Conservation (phyloP, 2,329 filamentous ascomycete species). For the Blastomyces parvus region DNA sequence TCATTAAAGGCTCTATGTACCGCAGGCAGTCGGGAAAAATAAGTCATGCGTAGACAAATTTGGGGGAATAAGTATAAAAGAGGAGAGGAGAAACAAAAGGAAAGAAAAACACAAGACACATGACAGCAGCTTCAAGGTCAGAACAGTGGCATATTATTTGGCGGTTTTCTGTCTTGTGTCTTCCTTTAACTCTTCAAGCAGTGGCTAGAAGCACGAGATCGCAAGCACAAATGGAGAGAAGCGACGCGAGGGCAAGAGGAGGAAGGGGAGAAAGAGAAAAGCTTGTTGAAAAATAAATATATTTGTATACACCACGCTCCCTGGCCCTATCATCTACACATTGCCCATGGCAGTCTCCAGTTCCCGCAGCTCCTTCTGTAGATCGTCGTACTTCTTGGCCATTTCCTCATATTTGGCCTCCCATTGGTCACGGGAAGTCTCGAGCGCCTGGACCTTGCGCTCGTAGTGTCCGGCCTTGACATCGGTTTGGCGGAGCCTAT, state of each 20-base stretch:
- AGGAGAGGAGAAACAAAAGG: no score
- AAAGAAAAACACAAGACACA: not conserved
- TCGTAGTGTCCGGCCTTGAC: slow-evolving; percentile 99
- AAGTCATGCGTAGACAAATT: not conserved
- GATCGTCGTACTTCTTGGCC: slow-evolving; percentile 71
- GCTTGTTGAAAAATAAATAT: not conserved
- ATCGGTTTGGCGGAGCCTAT: slow-evolving; percentile 97
- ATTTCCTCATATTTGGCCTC: slow-evolving; percentile 98
- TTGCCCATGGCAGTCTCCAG: slow-evolving; percentile 88
- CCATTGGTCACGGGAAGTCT: slow-evolving; percentile 86
- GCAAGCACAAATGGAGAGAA: not conserved
- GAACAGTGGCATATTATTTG: not conserved
- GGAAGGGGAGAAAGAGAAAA: not conserved
- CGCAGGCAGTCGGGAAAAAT: slow-evolving; percentile 4
- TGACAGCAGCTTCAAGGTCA: not conserved
- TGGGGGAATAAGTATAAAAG: slow-evolving; percentile 5
- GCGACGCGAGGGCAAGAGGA: no score
- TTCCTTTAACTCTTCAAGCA: not conserved
- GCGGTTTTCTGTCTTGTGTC: not conserved
- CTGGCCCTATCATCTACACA: slow-evolving; percentile 49
- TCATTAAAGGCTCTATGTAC: slow-evolving; percentile 10
- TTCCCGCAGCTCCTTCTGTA: slow-evolving; percentile 85
- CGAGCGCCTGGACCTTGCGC: slow-evolving; percentile 96
- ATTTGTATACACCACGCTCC: slow-evolving; percentile 1
- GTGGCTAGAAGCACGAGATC: not conserved